A percentile compares a stretch with the other conserved stretches of the same genome.
Evolutionary conservation across 371 early-diverging fungal genomes (phyloP).

Genomic region (Amoeboaphelidium protococcarum): DNA sequence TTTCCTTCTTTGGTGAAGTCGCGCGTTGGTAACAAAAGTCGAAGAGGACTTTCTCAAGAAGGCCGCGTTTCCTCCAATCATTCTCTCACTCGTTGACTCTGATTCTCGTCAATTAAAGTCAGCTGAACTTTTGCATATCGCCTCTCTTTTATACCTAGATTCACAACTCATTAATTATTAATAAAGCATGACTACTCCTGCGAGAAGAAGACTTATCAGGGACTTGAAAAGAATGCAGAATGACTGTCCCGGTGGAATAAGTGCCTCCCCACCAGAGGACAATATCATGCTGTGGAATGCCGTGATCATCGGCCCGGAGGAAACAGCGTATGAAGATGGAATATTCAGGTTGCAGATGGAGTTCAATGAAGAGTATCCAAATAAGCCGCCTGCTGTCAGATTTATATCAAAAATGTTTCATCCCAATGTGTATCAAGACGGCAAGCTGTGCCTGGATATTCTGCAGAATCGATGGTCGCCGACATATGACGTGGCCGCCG

Average conservation of each 20-base stretch:
- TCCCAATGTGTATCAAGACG: conserved; percentile 93
- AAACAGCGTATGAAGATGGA: conserved; percentile 98
- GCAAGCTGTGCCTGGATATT: conserved; percentile 96
- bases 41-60: too few relatives aligned
- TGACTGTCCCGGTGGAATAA: conserved; percentile 64
- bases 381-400: conserved; percentile 90
- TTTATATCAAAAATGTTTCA: conserved; percentile 97
- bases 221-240: conserved; percentile 90
- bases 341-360: conserved; percentile 86
- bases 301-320: conserved; percentile 26
- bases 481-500: conserved; percentile 3
- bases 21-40: too few relatives aligned
- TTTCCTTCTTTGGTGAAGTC: too few relatives aligned
- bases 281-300: conserved; percentile 35
- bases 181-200: conserved; percentile 30
- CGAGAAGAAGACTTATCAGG: conserved; percentile 27
- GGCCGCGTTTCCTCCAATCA: too few relatives aligned
- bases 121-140: too few relatives aligned
- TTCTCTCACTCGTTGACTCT: too few relatives aligned
- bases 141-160: too few relatives aligned
- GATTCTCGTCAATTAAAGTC: too few relatives aligned
- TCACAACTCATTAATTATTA: too few relatives aligned
- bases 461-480: conserved; percentile 76
- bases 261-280: conserved; percentile 80
- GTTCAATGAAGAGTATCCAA: conserved; percentile 89